A percentile compares a stretch with the other conserved stretches of the same genome.
These are phyloP conservation scores for Sugiyamaella paludigena DNA, from an alignment of 1,139 yeast species.

Conservation along the genomic window DNA sequence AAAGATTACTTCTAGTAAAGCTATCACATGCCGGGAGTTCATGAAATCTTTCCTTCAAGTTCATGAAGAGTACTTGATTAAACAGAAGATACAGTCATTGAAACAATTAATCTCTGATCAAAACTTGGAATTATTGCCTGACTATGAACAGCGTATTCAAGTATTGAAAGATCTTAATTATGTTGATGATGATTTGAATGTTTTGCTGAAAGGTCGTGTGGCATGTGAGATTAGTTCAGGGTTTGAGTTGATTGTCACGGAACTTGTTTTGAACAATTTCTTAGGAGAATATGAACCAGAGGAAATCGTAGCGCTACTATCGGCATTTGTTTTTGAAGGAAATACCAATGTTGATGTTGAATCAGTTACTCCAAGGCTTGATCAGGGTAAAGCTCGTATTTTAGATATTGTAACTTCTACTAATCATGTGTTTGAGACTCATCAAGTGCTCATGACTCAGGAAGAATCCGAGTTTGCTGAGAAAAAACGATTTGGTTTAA, in stretches of 20 bases:
- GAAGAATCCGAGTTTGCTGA: slow-evolving; percentile 87
- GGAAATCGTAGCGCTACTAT: slow-evolving; percentile 88
- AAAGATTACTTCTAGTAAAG: slow-evolving; percentile 37
- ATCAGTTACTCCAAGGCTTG: slow-evolving; percentile 78
- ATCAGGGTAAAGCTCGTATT: slow-evolving; percentile 70
- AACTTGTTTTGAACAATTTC: slow-evolving; percentile 84
- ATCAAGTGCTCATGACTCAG: slow-evolving; percentile 71
- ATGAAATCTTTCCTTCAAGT: slow-evolving; percentile 48
- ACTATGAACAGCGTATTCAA: slow-evolving; percentile 81
- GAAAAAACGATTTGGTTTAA: slow-evolving; percentile 80
- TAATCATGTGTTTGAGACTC: slow-evolving; percentile 58
- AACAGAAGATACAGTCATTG: slow-evolving; percentile 53
- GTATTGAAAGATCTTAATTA: slow-evolving; percentile 74
- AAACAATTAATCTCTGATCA: slow-evolving; percentile 74
- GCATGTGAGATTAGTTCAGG: slow-evolving; percentile 89
- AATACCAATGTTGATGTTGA: slow-evolving; percentile 55
- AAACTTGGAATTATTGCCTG: slow-evolving; percentile 85
- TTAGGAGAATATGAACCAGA: slow-evolving; percentile 92
- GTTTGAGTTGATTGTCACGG: slow-evolving; percentile 86
- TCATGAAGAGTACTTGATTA: slow-evolving; percentile 47
- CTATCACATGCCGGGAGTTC: slow-evolving; percentile 41
- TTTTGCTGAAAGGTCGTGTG: slow-evolving; percentile 79
- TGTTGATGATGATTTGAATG: slow-evolving; percentile 73
- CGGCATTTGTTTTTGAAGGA: slow-evolving; percentile 93
- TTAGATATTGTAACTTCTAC: slow-evolving; percentile 66